phyloP scores from a whole-genome alignment of 2,329 filamentous ascomycete species.

The Aspergillus cejpii region DNA sequence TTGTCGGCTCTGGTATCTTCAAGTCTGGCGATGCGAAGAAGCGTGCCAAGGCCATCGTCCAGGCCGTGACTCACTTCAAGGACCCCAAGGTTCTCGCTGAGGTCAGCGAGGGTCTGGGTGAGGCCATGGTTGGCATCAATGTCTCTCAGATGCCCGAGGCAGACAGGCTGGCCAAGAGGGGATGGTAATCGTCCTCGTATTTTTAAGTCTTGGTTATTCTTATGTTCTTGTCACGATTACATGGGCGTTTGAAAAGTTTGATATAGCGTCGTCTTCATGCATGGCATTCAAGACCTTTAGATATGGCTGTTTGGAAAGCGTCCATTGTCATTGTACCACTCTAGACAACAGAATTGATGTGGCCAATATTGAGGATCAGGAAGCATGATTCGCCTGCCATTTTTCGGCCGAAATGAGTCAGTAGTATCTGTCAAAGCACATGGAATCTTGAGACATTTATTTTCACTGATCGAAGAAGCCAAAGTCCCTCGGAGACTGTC shows the following conservation, averaged over 20 bases:
- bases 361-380: too few species aligned
- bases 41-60: conserved; percentile 88
- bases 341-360: neutral
- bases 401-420: too few species aligned
- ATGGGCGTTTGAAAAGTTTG: conserved; percentile 15
- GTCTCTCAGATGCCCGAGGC: conserved; percentile 67
- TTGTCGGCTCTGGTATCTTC: conserved; percentile 95
- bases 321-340: neutral
- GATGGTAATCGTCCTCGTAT: conserved; percentile 57
- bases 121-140: conserved; percentile 97
- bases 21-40: conserved; percentile 87
- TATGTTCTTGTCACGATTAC: conserved; percentile 5
- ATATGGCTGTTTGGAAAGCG: conserved; percentile 8
- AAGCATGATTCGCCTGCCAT: too few species aligned
- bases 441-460: too few species aligned
- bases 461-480: too few species aligned
- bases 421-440: too few species aligned
- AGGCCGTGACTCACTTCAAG: conserved; percentile 83
- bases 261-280: conserved; percentile 4
- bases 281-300: conserved; percentile 6
- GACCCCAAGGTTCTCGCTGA: conserved; percentile 80
- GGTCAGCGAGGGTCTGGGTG: conserved; percentile 81
- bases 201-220: conserved; percentile 4
- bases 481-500: too few species aligned
- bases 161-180: conserved; percentile 77